Base-by-base conservation (phyloP, 2,329 filamentous ascomycete species). In the Ophiobolus disseminans region DNA sequence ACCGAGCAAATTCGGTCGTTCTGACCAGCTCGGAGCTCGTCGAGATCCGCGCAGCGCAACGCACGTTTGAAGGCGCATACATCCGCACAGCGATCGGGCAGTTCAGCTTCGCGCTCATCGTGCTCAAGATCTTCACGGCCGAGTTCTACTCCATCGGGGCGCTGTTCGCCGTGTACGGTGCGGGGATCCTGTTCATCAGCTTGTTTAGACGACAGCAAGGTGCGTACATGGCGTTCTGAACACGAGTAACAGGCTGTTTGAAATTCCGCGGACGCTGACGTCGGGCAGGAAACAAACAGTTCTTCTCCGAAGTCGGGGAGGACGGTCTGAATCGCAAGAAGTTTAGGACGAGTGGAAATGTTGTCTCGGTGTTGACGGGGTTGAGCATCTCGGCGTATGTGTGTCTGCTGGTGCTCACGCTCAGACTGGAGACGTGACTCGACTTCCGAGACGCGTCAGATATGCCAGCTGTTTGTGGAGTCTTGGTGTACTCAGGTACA, bases 101-200 rank as follows among this genome's bases (percentile, higher is more conserved):
- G 68, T 97, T 97, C 78, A 93, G 89, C 47, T 97, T 99, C 73
- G 87, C 93, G 16, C 86, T 99, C 40, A 87, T 99, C 55, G 90
- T 99, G 42, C 85, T 96, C 60, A 96, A 95, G 77, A 95, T 99
- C 74, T 97, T 99, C 78, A 97, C 91, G 7, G 84, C 87, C 42
- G 94, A 97, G 70, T 97, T 99, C 79, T 97, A 97, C 76, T 86
- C 88, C 60, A 96, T 97, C 55, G 94, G 94, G n/a, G 94, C 94
- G 5, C 80, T 99, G 23, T 97, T 97, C 70, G 92, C 94, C 34
- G 86, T 91, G 39, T 97, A 97, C 68, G 94, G 93, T 10, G 86
- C 87, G 3, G 90, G 90, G 5, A 84, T 99, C 38, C 79, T 97
- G 68, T 80, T 90, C 20, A 90, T 95, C 50, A 89, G 91, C 62